A percentile compares a stretch with the other conserved stretches of the same genome.
phyloP scores from a whole-genome alignment of 2,329 filamentous ascomycete species.

The Ophiostoma quercus region DNA sequence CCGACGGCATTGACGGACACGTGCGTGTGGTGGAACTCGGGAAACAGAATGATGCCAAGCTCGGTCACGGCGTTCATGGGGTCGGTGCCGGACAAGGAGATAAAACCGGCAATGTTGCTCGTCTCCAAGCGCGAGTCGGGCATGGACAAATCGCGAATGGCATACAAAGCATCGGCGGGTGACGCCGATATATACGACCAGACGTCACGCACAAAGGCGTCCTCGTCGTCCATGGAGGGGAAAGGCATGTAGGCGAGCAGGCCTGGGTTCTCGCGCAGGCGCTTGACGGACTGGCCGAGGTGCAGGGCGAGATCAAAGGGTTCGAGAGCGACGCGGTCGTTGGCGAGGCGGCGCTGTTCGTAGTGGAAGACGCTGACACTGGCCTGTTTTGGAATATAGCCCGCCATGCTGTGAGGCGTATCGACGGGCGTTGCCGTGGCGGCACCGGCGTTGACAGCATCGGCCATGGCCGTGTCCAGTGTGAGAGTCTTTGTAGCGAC shows the following conservation, averaged over 20 bases:
- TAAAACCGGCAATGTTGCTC: slow-evolving; percentile 11
- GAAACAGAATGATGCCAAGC: slow-evolving; percentile 22
- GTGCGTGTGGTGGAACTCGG: slow-evolving; percentile 22
- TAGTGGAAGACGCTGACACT: slow-evolving; percentile 16
- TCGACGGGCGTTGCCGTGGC: slow-evolving; percentile 1
- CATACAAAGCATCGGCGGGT: slow-evolving; percentile 13
- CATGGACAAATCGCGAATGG: slow-evolving; percentile 14
- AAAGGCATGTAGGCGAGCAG: slow-evolving; percentile 19
- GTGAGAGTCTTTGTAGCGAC: background rate
- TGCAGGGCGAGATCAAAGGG: slow-evolving; percentile 19
- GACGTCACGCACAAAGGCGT: slow-evolving; percentile 15
- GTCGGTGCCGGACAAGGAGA: slow-evolving; percentile 16
- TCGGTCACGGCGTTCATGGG: slow-evolving; percentile 19
- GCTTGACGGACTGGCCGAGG: slow-evolving; percentile 10
- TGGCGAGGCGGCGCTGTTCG: slow-evolving; percentile 17
- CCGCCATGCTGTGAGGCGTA: background rate
- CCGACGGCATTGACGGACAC: slow-evolving; percentile 19
- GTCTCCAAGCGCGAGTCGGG: too few relatives aligned
- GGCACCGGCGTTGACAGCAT: background rate
- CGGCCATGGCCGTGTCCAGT: background rate
- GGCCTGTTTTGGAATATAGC: background rate
- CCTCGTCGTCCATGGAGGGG: slow-evolving; percentile 15
- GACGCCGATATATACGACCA: slow-evolving; percentile 13
- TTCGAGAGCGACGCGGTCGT: slow-evolving; percentile 17
- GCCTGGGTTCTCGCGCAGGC: slow-evolving; percentile 13